Conservation (phyloP, 202 grass and related monocot species). For the Zoysia matrella region DNA sequence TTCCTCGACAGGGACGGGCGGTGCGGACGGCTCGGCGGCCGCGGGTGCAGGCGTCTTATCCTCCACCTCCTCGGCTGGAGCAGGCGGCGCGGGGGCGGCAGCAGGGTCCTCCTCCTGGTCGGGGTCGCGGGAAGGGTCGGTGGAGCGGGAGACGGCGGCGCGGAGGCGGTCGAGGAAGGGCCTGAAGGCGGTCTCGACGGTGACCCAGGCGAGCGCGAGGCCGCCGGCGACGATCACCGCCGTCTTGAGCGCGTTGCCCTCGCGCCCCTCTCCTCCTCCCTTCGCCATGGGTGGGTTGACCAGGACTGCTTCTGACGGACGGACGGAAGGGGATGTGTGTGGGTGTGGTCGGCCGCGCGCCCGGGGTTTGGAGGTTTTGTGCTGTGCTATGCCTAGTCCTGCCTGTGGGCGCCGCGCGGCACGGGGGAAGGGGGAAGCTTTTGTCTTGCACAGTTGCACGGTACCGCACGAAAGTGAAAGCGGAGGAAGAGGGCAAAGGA, state of each 20-base stretch:
- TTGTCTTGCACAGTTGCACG: slow-evolving; percentile 33
- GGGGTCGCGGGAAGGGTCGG: slow-evolving; percentile 63
- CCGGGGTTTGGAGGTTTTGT: slow-evolving; percentile 46
- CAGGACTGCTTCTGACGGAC: not conserved
- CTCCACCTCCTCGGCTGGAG: not conserved
- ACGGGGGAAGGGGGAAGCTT: not conserved
- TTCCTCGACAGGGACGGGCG: slow-evolving; percentile 25
- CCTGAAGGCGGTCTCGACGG: slow-evolving; percentile 87
- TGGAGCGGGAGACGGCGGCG: slow-evolving; percentile 59
- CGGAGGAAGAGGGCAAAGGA: slow-evolving; percentile 44
- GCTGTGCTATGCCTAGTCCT: not conserved
- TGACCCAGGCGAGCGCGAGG: slow-evolving; percentile 75
- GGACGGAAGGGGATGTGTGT: slow-evolving; percentile 28
- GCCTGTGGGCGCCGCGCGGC: not conserved
- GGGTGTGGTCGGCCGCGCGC: not conserved
- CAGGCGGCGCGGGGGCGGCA: not conserved
- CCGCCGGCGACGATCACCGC: slow-evolving; percentile 77
- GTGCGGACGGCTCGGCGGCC: slow-evolving; percentile 39
- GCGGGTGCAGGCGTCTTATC: slow-evolving; percentile 17
- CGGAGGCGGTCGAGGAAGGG: slow-evolving; percentile 83
- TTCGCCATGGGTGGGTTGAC: slow-evolving; percentile 48
- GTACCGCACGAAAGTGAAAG: slow-evolving; percentile 45
- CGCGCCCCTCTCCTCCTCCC: slow-evolving; percentile 42
- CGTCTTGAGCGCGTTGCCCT: slow-evolving; percentile 75
- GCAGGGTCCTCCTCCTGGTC: slow-evolving; percentile 50